phyloP scores from a whole-genome alignment of 2,329 filamentous ascomycete genomes.

The Monilinia fructigena region DNA sequence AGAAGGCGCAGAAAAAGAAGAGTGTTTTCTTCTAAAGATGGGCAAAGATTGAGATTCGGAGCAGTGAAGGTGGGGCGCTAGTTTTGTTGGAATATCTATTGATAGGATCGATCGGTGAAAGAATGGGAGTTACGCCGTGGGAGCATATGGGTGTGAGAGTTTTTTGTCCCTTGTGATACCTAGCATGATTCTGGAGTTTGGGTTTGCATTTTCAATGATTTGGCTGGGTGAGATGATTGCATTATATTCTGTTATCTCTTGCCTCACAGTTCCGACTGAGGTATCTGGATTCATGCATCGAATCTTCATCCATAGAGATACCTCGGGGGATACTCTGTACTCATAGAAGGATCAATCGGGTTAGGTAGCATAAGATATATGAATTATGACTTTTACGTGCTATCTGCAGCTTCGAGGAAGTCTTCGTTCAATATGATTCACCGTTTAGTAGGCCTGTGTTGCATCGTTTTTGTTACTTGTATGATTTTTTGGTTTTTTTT shows the following conservation, averaged over 20 bases:
- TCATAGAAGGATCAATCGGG: no score
- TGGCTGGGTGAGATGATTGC: neutral
- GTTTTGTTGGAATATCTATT: no score
- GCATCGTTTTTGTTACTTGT: no score
- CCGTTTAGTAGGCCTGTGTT: no score
- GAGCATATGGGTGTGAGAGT: no score
- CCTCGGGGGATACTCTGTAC: no score
- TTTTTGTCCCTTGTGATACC: neutral
- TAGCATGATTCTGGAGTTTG: neutral
- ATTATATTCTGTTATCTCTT: neutral
- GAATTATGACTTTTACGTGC: neutral
- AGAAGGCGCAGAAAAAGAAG: constrained; percentile 40
- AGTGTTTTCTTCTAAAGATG: constrained; percentile 36
- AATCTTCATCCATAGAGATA: no score
- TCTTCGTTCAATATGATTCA: no score
- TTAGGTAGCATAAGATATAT: neutral
- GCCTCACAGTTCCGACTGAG: no score
- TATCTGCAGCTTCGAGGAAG: neutral
- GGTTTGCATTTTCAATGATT: neutral
- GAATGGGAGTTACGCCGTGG: no score
- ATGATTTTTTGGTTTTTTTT: no score
- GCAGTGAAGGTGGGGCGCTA: neutral
- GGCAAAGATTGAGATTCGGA: neutral
- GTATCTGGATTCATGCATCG: no score
- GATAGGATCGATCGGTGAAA: neutral